Evolutionary conservation across 257 asterid genomes (phyloP).

Genomic region (Dorcoceras hygrometricum): DNA sequence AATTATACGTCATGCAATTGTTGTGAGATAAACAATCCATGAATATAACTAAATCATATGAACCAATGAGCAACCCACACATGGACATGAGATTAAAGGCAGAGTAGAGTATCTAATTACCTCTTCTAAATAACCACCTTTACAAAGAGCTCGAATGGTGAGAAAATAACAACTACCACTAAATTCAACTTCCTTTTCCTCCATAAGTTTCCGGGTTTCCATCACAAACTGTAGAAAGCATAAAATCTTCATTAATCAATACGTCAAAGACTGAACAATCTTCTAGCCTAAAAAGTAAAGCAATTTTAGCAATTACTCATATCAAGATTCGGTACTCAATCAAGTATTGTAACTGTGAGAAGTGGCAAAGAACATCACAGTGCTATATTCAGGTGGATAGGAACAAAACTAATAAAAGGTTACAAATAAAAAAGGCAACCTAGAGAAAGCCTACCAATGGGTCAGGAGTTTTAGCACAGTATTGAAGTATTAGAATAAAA

Average conservation of each 20-base stretch:
- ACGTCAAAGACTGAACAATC: conserved; percentile 5
- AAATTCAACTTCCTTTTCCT: conserved; percentile 52
- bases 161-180: conserved; percentile 49
- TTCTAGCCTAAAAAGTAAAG: background rate
- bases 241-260: conserved; percentile 18
- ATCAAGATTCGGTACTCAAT: conserved; percentile 7
- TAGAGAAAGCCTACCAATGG: conserved; percentile 54
- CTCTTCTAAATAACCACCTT: conserved; percentile 79
- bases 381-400: conserved; percentile 5
- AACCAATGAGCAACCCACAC: conserved; percentile 14
- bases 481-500: conserved; percentile 57
- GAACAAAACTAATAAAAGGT: background rate
- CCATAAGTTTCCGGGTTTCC: conserved; percentile 73
- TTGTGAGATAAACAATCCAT: conserved; percentile 9
- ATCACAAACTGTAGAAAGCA: conserved; percentile 61
- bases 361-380: conserved; percentile 1
- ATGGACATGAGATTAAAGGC: conserved; percentile 14
- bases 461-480: conserved; percentile 71
- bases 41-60: background rate
- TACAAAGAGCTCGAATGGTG: conserved; percentile 64
- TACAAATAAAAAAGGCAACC: conserved; percentile 18
- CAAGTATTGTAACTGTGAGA: conserved; percentile 3
- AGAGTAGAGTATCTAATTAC: conserved; percentile 30
- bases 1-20: conserved; percentile 10
- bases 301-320: conserved; percentile 17